A percentile compares a stretch with the other conserved stretches of the same genome.
Evolutionary conservation across 805 yeast species (phyloP).

Genomic region (Sugiyamaella smithiae): DNA sequence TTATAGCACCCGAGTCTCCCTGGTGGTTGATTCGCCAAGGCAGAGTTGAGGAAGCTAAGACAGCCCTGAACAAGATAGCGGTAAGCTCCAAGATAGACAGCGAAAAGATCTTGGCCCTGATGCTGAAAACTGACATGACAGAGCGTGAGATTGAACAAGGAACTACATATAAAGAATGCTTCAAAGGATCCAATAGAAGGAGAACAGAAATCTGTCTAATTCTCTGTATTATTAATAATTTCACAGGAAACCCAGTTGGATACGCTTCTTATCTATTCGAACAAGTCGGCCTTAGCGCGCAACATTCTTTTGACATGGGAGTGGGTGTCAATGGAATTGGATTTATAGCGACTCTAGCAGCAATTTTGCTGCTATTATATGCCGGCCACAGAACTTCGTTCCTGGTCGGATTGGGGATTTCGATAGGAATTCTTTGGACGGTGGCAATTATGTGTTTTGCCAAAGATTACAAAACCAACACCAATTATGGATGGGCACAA

Average conservation of each 20-base stretch:
- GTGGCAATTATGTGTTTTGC: slow-evolving; percentile 20
- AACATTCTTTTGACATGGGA: slow-evolving; percentile 42
- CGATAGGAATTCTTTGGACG: slow-evolving; percentile 13
- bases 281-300: slow-evolving; percentile 36
- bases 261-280: slow-evolving; percentile 44
- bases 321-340: slow-evolving; percentile 18
- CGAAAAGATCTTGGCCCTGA: slow-evolving; percentile 17
- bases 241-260: slow-evolving; percentile 38
- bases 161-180: slow-evolving; percentile 13
- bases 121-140: slow-evolving; percentile 36
- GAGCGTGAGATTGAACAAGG: slow-evolving; percentile 14
- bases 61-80: slow-evolving; percentile 43
- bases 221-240: slow-evolving; percentile 38
- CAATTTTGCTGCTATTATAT: slow-evolving; percentile 19
- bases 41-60: slow-evolving; percentile 41
- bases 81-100: slow-evolving; percentile 35
- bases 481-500: slow-evolving; percentile 26
- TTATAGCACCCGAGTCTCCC: slow-evolving; percentile 77
- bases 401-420: slow-evolving; percentile 15
- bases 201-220: slow-evolving; percentile 39
- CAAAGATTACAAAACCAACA: slow-evolving; percentile 10
- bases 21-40: slow-evolving; percentile 74
- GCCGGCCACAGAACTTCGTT: slow-evolving; percentile 24
- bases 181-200: slow-evolving; percentile 14
- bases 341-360: slow-evolving; percentile 30